Evolutionary conservation across 345 rosid genomes (phyloP), one percentile per base, ranked within the genome.

Genomic region (Euphorbia tirucalli): DNA sequence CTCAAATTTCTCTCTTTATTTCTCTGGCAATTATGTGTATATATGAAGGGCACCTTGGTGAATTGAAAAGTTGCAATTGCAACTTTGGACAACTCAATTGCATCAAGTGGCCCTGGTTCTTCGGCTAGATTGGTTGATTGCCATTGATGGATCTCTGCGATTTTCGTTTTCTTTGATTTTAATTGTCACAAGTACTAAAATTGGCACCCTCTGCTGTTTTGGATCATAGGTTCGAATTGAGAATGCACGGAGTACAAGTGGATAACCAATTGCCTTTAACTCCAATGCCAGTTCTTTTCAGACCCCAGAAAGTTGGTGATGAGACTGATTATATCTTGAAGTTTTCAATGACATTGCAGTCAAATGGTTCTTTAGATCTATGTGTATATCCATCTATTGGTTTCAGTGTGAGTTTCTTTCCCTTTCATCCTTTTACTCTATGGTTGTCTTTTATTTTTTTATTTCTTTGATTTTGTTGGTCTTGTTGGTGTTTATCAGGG

Each of bases 201-300:
- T 62, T 61, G 28, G 15, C 50, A 66, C 60, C 39, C 54, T 70
- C 32, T 54, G 27, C 11, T 68, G 21, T 28, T 72, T 69, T 71
- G 25, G 66, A 39, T 80, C 69, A 39, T 84, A 93, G 99, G 86
- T 90, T 88, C 87, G 89, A 90, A 82, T 70, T 93, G 70, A 85
- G 92, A 82, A 86, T 90, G 90, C 87, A 69, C 49, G 90, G 94
- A 68, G 77, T 93, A 82, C 99, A 95, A 88, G 86, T 90, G 70
- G 99, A 95, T 83, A 95, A 93, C 82, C 99, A 95, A 81, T 78
- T 95, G 81, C 99, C 99, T 19, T 80, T 95, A 75, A 85, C 93
- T 78, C 93, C 93, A 67, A 87, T 86, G 87, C 99, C 99, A 43
- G 99, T 93, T 83, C 94, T 95, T 72, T 93, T 91, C 77, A 87